Conservation (phyloP, 352 stramenopile genomes). For the Pythium rishiriense region DNA sequence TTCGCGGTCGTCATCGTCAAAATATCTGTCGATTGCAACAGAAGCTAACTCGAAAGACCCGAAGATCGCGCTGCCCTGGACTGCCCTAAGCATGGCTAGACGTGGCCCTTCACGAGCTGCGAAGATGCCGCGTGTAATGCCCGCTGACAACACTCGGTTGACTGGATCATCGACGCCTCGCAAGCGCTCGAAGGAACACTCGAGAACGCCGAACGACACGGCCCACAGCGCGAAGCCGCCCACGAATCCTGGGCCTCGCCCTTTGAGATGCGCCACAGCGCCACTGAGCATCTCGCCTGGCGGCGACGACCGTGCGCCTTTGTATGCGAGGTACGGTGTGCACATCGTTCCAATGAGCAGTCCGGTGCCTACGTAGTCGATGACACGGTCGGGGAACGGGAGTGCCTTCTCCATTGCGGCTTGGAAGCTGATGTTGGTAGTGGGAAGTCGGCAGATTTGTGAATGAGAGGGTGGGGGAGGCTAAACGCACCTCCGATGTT, state of each 20-base stretch:
- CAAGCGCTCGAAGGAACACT: neutral
- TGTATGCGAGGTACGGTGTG: conserved; percentile 1
- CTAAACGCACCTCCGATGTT: no score
- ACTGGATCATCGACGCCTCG: neutral
- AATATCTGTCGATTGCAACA: neutral
- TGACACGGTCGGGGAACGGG: neutral
- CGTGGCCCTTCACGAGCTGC: conserved; percentile 1
- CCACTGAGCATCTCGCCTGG: neutral
- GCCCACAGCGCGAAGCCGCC: conserved; percentile 1
- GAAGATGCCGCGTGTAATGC: neutral
- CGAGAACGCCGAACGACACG: neutral
- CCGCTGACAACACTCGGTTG: conserved; percentile 5
- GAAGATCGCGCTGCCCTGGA: conserved; percentile 1
- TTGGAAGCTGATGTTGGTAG: neutral
- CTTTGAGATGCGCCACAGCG: conserved; percentile 1
- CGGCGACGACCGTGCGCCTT: neutral
- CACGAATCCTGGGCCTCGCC: neutral
- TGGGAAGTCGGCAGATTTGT: no score
- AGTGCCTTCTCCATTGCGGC: neutral
- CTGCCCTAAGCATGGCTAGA: neutral
- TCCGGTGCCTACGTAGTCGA: conserved; percentile 6
- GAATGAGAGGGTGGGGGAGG: no score
- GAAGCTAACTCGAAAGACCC: neutral
- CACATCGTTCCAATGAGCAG: neutral
- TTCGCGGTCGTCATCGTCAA: neutral